phyloP scores from a whole-genome alignment of 495 filamentous ascomycete genomes.

The Cenococcum geophilum region DNA sequence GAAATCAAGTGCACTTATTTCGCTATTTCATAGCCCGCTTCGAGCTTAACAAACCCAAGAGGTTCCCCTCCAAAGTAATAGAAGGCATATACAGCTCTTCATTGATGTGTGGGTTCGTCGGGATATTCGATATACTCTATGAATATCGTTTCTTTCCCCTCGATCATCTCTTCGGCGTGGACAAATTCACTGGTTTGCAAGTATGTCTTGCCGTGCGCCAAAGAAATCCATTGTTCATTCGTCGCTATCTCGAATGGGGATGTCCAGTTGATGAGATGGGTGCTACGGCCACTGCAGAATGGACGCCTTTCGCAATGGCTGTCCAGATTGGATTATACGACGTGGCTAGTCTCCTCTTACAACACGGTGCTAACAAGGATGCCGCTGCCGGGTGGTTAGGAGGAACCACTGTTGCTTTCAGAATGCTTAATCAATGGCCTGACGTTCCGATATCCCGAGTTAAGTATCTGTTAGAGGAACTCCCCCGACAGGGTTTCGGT shows the following conservation, averaged over 20 bases:
- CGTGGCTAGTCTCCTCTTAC: background rate
- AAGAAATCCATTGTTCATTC: background rate
- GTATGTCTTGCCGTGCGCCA: constrained; percentile 3
- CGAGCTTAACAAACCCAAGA: background rate
- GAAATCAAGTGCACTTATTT: background rate
- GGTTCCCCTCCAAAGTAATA: background rate
- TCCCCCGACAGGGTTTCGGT: constrained; percentile 7
- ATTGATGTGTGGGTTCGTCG: background rate
- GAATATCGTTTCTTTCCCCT: background rate
- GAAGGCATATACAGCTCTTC: background rate
- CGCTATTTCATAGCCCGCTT: constrained; percentile 1
- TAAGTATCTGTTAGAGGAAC: constrained; percentile 5
- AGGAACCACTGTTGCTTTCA: background rate
- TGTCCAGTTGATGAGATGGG: constrained; percentile 7
- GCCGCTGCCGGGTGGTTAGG: constrained; percentile 4
- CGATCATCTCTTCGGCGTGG: background rate
- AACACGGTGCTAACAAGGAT: constrained; percentile 9
- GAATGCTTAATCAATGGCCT: background rate
- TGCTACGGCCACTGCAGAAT: background rate
- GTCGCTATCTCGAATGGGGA: constrained; percentile 3
- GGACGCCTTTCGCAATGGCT: constrained; percentile 5
- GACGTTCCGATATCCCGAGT: constrained; percentile 8
- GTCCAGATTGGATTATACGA: constrained; percentile 5
- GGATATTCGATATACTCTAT: background rate
- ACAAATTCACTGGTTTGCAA: constrained; percentile 9